Conservation (phyloP, 169 alveolate genomes). For the Plasmodium ovale region DNA sequence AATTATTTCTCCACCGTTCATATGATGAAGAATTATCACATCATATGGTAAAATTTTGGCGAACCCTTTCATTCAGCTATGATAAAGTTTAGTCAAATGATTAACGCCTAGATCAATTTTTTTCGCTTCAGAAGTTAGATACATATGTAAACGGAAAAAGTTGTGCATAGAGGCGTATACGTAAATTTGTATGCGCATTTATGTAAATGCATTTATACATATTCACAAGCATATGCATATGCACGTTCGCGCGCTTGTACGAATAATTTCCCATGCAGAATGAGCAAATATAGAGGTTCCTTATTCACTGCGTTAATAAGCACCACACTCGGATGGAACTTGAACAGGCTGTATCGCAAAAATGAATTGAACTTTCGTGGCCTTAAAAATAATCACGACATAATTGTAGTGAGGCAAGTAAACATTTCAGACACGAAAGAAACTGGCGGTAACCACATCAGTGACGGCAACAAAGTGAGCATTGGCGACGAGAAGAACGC, state of each 20-base stretch:
- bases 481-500: neutral
- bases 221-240: neutral
- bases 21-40: neutral
- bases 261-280: neutral
- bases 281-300: constrained; percentile 40
- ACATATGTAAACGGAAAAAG: no score
- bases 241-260: neutral
- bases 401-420: constrained; percentile 60
- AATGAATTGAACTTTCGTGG: constrained; percentile 47
- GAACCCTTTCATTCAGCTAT: neutral
- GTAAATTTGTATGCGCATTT: no score
- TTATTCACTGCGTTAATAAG: constrained; percentile 34
- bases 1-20: neutral
- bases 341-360: constrained; percentile 40
- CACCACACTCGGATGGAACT: constrained; percentile 48
- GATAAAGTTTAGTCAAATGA: neutral
- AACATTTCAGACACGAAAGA: constrained; percentile 42
- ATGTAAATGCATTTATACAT: no score
- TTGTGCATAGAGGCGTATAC: neutral
- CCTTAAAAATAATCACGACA: constrained; percentile 23
- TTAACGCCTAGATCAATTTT: no score
- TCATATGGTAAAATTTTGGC: neutral
- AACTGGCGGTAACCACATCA: neutral
- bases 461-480: neutral
- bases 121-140: no score